phyloP scores from a whole-genome alignment of 2,329 filamentous ascomycete species.

The Colletotrichum gloeosporioides region DNA sequence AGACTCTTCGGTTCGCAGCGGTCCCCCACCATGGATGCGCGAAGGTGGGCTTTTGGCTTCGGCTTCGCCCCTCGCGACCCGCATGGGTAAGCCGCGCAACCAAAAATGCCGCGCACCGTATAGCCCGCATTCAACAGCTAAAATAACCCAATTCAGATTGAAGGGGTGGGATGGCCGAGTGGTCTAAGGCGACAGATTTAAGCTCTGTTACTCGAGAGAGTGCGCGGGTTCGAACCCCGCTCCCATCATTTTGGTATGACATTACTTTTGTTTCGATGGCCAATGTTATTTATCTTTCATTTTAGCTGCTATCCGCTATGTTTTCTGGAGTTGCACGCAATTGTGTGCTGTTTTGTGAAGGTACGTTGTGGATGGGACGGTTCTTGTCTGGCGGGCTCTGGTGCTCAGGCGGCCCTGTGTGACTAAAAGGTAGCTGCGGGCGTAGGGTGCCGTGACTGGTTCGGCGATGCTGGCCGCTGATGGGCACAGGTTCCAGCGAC shows the following conservation, averaged over 20 bases:
- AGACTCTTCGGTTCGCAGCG: neutral
- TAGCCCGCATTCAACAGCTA: neutral
- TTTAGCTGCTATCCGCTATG: neutral
- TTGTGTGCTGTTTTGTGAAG: neutral
- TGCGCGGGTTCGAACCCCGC: conserved; percentile 21
- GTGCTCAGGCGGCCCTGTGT: neutral
- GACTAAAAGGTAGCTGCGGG: neutral
- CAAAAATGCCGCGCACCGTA: neutral
- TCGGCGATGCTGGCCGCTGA: neutral
- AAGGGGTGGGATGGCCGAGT: conserved; percentile 19
- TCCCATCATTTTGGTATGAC: neutral
- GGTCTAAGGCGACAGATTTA: conserved; percentile 22
- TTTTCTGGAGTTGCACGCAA: neutral
- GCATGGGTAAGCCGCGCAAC: neutral
- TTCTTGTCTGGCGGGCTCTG: neutral
- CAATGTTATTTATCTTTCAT: neutral
- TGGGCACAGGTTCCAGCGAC: neutral
- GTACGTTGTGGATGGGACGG: neutral
- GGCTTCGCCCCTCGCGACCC: neutral
- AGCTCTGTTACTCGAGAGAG: conserved; percentile 21
- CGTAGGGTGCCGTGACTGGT: neutral
- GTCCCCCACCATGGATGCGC: neutral
- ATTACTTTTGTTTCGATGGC: neutral
- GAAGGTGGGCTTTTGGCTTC: neutral
- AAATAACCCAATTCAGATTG: neutral